Base-by-base conservation (phyloP, 2,329 filamentous ascomycete genomes). In the Stagonosporopsis chrysanthemi region DNA sequence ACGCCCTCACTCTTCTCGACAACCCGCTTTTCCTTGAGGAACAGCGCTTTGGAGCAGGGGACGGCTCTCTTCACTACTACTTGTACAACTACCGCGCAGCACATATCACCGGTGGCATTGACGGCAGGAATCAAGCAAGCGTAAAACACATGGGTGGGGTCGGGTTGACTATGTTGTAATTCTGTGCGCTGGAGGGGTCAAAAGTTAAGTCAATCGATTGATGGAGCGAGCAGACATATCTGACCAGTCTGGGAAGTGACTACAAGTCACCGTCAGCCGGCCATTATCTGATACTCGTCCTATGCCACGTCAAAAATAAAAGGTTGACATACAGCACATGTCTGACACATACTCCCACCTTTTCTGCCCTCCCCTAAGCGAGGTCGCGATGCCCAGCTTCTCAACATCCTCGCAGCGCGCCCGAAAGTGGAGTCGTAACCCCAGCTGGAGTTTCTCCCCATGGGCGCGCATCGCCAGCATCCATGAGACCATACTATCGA, bases 1-100 rank as follows among this genome's bases (percentile, higher is more conserved):
- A 99, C 72, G 94, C 92, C 0, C 84, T 99, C 52, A 96, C 93
- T 0, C 83, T 97, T 36, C 89, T 97, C 78, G 94, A 99, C 77
- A 99, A 99, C 76, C 90, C 88, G 0, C 84, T 98, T 19, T 98
- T 99, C 84, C 83, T 99, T 6, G 89, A 94, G 73, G 85, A 97
- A 66, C 91, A 97, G 73, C 96, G 96, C 77, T 99, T 97, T 70
- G 95, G 94, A 41, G 88, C 90, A 5, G 95, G 95, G 29, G 95
- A 99, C 75, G 95, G 95, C 43, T 92, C 95, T 76, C 82, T 99
- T 68, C 92, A 99, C 78, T 99, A 93, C 80, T 99, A 99, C 77
- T 82, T 99, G 29, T 99, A 96, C 84, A 99, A 99, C 79, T 99
- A 97, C 82, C 88, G 92, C 55, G 91, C 92, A 12, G 88, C 90